Conservation (phyloP, 352 stramenopile genomes). For the Phytophthora boehmeriae region DNA sequence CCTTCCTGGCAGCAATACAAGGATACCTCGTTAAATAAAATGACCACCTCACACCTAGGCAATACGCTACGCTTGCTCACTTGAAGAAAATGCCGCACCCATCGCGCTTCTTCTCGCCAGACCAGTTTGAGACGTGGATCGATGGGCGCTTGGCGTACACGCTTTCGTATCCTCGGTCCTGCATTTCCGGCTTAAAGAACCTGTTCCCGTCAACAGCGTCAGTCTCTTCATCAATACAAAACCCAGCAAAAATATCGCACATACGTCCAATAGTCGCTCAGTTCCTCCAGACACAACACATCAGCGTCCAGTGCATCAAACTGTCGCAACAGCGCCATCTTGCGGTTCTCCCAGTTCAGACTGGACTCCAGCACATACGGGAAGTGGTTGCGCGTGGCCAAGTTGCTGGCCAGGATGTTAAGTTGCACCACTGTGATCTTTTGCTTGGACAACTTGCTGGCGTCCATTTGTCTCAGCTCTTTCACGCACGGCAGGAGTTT, state of each 20-base stretch:
- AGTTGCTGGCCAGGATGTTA: conserved; percentile 88
- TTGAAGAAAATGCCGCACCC: conserved; percentile 91
- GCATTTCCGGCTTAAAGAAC: conserved; percentile 82
- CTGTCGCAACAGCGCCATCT: conserved; percentile 76
- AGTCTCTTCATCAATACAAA: background rate
- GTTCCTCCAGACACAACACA: conserved; percentile 84
- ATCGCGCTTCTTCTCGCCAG: conserved; percentile 87
- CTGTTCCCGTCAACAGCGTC: conserved; percentile 30
- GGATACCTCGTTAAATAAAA: conserved; percentile 1
- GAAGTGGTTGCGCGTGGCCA: conserved; percentile 86
- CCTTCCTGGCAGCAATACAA: conserved; percentile 47
- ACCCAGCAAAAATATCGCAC: conserved; percentile 22
- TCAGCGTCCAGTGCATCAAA: conserved; percentile 79
- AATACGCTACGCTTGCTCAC: conserved; percentile 27
- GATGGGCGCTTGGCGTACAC: conserved; percentile 87
- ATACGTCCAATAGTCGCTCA: conserved; percentile 90
- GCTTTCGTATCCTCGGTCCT: conserved; percentile 81
- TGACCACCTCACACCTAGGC: background rate
- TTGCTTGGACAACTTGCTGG: conserved; percentile 47
- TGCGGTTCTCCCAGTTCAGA: conserved; percentile 86
- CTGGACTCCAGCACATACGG: conserved; percentile 84
- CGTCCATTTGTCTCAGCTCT: conserved; percentile 45
- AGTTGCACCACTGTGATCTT: conserved; percentile 85
- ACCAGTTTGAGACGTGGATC: conserved; percentile 87
- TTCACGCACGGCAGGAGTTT: conserved; percentile 55